phyloP scores from a whole-genome alignment of 129 eudicot genomes.

The Apium graveolens region DNA sequence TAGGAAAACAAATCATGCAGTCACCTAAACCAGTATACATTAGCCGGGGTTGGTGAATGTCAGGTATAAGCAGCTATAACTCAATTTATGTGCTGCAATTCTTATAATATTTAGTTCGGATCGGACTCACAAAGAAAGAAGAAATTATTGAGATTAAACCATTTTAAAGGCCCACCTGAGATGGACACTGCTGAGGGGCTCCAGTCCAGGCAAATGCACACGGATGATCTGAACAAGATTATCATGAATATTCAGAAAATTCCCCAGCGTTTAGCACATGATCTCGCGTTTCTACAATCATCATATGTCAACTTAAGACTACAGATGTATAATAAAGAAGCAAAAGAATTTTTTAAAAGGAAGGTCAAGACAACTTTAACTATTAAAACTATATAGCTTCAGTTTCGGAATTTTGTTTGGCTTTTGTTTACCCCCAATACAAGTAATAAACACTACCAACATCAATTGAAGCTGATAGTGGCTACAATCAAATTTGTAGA shows the following conservation, averaged over 20 bases:
- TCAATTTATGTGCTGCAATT: not conserved
- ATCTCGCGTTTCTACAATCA: not conserved
- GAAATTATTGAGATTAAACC: not conserved
- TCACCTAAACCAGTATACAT: not conserved
- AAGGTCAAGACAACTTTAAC: not conserved
- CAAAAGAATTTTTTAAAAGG: not conserved
- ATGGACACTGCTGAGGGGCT: conserved; percentile 2
- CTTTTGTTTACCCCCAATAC: too few relatives aligned
- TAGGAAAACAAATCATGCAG: not conserved
- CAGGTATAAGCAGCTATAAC: not conserved
- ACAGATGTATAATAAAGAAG: not conserved
- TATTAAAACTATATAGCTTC: not conserved
- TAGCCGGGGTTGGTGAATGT: not conserved
- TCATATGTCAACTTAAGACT: conserved; percentile 1
- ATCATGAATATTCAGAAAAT: not conserved
- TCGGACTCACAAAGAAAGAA: not conserved
- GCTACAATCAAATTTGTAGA: not conserved
- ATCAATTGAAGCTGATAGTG: not conserved
- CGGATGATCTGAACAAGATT: not conserved
- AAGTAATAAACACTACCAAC: not conserved
- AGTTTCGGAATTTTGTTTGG: too few relatives aligned
- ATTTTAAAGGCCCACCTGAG: not conserved
- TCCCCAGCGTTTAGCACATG: not conserved
- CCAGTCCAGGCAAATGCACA: conserved; percentile 6
- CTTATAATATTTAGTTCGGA: not conserved